Base-by-base conservation (phyloP, 208 protist genomes). In the Spironucleus salmonicida region DNA sequence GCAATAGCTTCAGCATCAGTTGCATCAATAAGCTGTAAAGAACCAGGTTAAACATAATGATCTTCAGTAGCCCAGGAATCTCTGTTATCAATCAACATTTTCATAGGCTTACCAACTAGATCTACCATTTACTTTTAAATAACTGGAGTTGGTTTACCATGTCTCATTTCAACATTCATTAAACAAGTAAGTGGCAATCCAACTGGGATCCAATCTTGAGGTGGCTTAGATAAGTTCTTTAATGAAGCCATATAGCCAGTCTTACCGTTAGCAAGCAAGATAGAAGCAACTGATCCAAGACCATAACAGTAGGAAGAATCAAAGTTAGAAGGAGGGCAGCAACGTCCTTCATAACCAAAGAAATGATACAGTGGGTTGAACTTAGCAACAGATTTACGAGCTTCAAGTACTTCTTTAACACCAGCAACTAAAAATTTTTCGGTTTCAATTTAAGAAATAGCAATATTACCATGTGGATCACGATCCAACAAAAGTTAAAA, bases 281-380 rank as follows among this genome's bases (percentile, higher is more conserved):
- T 34, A 27, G 45, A 68, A 59, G 82, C 80, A 29, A 61, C 79
- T 29, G 41, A 30, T n/a, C 85, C 85, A 4, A 88, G 74, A 45
- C 75, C 69, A 77, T 88, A 88, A 66, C 85, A 88, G 66, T 86
- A 86, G 9, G 79, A 75, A 29, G 64, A 64, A 76, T 88, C 85
- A 41, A 88, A 88, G 75, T 84, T 84, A 26, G 77, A 80, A 30
- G 85, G 85, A 26, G 81, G 58, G 9, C 53, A 62, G 61, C 77
- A 85, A n/a, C 85, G 42, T 30, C 85, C 85, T 69, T 88, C 85
- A 74, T 88, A 88, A 32, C 85, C 85, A 57, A 88, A 87, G 78
- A 87, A 88, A 75, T 87, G 85, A 62, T 61, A 64, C 40, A 85
- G 66, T 27, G 84, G 62, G 30, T 39, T 30, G 57, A 87, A 87